These are phyloP conservation scores for Arxiozyma telluris DNA, from an alignment of 1,139 yeast species.

Conservation along the genomic window DNA sequence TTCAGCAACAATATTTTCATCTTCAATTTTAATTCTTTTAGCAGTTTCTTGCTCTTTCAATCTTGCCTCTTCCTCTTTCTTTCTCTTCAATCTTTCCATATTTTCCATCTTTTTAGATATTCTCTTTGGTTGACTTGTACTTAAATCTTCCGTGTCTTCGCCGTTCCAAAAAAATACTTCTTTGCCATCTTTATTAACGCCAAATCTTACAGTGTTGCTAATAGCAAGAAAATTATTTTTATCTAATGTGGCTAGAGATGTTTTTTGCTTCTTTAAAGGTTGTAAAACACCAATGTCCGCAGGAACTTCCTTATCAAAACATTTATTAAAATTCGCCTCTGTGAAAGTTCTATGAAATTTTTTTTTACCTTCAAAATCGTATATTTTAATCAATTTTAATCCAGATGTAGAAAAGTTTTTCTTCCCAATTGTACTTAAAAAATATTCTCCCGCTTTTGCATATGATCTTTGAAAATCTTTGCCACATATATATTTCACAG, in stretches of 20 bases:
- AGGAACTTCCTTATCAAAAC: constrained; percentile 15
- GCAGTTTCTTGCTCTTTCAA: background rate
- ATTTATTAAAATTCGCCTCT: constrained; percentile 33
- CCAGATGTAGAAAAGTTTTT: constrained; percentile 31
- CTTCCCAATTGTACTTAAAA: constrained; percentile 33
- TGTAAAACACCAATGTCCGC: constrained; percentile 3
- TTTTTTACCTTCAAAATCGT: constrained; percentile 64
- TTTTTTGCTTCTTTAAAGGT: constrained; percentile 7
- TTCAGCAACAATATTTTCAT: background rate
- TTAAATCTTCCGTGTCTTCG: constrained; percentile 16
- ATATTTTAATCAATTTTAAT: constrained; percentile 47
- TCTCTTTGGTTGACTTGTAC: constrained; percentile 14
- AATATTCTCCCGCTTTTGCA: constrained; percentile 42
- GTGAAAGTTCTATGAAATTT: constrained; percentile 66
- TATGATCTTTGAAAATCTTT: constrained; percentile 42
- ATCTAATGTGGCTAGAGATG: constrained; percentile 14
- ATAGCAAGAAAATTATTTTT: constrained; percentile 18
- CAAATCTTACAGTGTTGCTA: constrained; percentile 25
- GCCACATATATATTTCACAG: constrained; percentile 47
- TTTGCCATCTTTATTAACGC: constrained; percentile 12
- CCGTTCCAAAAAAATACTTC: constrained; percentile 30
- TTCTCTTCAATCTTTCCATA: background rate
- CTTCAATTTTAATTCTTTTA: constrained; percentile 1
- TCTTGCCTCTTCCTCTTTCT: background rate
- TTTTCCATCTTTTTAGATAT: constrained; percentile 17